Conservation (phyloP, 441 rosid genomes). For the Kokia cookei region DNA sequence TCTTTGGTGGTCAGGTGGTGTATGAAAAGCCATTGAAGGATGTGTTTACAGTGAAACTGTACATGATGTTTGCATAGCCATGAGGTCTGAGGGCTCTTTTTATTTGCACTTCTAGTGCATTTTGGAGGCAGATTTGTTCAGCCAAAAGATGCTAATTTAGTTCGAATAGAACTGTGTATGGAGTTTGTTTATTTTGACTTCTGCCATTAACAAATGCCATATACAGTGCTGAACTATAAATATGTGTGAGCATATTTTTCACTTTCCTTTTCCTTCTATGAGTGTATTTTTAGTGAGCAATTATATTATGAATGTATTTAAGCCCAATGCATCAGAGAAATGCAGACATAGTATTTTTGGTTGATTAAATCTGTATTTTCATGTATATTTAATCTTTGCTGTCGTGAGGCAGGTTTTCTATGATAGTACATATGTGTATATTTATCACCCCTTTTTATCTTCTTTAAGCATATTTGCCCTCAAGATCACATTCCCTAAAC, state of each 20-base stretch:
- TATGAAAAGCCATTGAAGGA: conserved; percentile 7
- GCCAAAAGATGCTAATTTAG: not conserved
- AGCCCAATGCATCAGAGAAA: not conserved
- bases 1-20: not conserved
- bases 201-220: not conserved
- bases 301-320: not conserved
- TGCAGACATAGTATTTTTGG: not conserved
- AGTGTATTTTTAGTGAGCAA: not conserved
- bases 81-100: conserved; percentile 13
- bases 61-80: not conserved
- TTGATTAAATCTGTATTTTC: not conserved
- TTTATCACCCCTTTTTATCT: not conserved
- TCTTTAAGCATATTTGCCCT: not conserved
- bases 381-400: not conserved
- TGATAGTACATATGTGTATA: not conserved
- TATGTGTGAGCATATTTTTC: not conserved
- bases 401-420: not conserved
- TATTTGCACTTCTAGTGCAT: not conserved
- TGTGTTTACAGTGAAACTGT: not conserved
- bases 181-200: not conserved
- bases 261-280: not conserved
- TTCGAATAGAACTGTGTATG: not conserved
- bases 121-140: not conserved
- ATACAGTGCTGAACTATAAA: not conserved
- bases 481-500: not conserved